phyloP scores from a whole-genome alignment of 2,329 filamentous ascomycete genomes.

The Calonectria pauciramosa region DNA sequence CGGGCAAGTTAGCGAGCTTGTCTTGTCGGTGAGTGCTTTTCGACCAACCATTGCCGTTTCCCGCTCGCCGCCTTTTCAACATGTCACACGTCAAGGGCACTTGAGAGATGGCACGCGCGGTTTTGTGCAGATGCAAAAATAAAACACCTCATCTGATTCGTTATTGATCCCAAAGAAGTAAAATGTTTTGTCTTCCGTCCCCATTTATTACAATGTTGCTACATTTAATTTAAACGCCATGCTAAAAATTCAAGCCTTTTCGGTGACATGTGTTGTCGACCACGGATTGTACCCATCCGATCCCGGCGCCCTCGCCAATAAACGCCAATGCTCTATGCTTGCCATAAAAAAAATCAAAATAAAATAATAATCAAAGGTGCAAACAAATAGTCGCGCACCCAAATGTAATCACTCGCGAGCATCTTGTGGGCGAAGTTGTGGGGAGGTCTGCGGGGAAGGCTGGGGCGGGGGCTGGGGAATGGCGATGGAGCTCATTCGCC shows the following conservation, averaged over 20 bases:
- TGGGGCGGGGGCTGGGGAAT: neutral
- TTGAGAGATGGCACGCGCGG: slow-evolving; percentile 2
- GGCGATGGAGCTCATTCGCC: slow-evolving; percentile 22
- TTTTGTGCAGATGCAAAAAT: neutral
- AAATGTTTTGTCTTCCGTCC: neutral
- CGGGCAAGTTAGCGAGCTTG: neutral
- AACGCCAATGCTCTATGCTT: slow-evolving; percentile 1
- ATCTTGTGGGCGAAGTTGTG: neutral
- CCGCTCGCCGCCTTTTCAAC: neutral
- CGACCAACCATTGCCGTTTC: neutral
- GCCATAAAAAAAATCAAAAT: neutral
- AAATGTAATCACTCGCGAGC: neutral
- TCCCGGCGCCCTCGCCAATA: neutral
- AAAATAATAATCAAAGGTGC: neutral
- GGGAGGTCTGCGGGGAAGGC: neutral
- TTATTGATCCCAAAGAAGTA: neutral
- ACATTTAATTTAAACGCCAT: slow-evolving; percentile 12
- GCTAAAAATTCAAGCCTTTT: slow-evolving; percentile 1
- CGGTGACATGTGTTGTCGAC: neutral
- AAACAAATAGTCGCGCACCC: neutral
- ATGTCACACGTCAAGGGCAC: neutral
- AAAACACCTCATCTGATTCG: neutral
- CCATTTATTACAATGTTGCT: neutral
- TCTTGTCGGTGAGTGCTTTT: slow-evolving; percentile 2
- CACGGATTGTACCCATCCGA: neutral